Evolutionary conservation across 2,329 filamentous ascomycete genomes (phyloP).

Genomic region (Xylaria polymorpha): DNA sequence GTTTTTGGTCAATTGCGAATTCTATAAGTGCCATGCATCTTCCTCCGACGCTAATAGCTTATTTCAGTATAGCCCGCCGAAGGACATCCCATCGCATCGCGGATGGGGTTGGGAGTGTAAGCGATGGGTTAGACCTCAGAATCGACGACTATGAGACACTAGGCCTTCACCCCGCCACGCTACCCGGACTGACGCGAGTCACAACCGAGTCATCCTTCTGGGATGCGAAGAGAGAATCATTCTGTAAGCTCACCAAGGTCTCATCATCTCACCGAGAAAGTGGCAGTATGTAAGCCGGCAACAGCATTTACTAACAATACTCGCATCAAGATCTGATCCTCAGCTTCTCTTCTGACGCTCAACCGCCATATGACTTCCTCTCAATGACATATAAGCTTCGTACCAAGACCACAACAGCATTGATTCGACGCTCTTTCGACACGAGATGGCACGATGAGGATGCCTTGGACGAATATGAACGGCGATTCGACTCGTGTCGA

Average conservation of each 20-base stretch:
- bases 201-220: slow-evolving; percentile 49
- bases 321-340: slow-evolving; percentile 54
- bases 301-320: slow-evolving; percentile 31
- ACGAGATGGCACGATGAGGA: slow-evolving; percentile 56
- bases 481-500: slow-evolving; percentile 58
- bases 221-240: slow-evolving; percentile 46
- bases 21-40: not conserved
- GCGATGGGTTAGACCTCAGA: slow-evolving; percentile 45
- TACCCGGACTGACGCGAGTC: slow-evolving; percentile 45
- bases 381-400: slow-evolving; percentile 59
- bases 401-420: slow-evolving; percentile 54
- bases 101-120: slow-evolving; percentile 34
- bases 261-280: not conserved
- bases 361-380: slow-evolving; percentile 60
- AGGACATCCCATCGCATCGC: slow-evolving; percentile 33
- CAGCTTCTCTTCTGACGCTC: slow-evolving; percentile 58
- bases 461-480: slow-evolving; percentile 60
- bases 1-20: not conserved
- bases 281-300: not conserved
- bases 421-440: slow-evolving; percentile 59
- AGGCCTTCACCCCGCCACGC: slow-evolving; percentile 46
- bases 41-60: not conserved
- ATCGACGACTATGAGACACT: slow-evolving; percentile 47
- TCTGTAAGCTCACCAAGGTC: slow-evolving; percentile 40
- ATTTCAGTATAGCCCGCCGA: slow-evolving; percentile 45